Conservation (phyloP, 441 rosid genomes). For the Corymbia calophylla region DNA sequence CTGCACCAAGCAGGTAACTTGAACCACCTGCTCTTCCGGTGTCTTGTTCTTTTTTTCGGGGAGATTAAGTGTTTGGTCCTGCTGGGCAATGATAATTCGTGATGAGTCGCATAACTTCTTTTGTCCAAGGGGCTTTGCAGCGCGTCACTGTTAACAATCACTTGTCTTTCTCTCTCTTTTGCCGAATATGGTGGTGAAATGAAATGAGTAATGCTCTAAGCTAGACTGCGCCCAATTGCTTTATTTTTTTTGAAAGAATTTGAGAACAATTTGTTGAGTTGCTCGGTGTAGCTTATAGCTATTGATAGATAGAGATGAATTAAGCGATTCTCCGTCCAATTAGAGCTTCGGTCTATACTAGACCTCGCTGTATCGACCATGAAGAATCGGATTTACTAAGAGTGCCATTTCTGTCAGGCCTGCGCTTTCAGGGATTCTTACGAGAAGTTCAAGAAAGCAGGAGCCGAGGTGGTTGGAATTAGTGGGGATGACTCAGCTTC, state of each 20-base stretch:
- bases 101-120: background rate
- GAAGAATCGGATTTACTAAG: background rate
- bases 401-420: slow-evolving; percentile 38
- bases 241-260: background rate
- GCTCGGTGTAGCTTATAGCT: background rate
- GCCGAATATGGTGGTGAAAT: background rate
- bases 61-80: background rate
- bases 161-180: background rate
- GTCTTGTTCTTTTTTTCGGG: background rate
- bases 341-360: background rate
- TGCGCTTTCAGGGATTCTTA: slow-evolving; percentile 97
- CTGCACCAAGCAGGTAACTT: slow-evolving; percentile 84
- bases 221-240: background rate
- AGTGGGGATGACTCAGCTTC: slow-evolving; percentile 86
- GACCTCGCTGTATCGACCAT: background rate
- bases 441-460: slow-evolving; percentile 97
- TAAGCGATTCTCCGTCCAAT: background rate
- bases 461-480: slow-evolving; percentile 89
- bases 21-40: background rate
- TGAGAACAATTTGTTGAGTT: background rate
- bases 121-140: background rate
- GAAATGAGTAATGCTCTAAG: background rate
- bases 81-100: background rate
- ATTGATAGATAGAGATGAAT: background rate
- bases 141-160: background rate